Percentiles rank a stretch among this genome's conserved stretches.
These are phyloP conservation scores for Dorcoceras hygrometricum DNA, from an alignment of 257 asterid species.

Conservation along the genomic window DNA sequence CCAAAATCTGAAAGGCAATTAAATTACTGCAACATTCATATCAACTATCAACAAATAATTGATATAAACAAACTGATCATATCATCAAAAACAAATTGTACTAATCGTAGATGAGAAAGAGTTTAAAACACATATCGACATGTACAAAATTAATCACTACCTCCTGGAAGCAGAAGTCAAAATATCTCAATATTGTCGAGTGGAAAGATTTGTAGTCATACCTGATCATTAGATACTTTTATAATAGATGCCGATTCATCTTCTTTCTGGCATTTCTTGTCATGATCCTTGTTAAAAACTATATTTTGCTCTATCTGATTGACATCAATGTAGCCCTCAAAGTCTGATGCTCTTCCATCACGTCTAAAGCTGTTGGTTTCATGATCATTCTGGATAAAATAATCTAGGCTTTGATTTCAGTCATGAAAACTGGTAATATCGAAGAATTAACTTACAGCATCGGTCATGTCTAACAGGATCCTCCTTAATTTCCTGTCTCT, in stretches of 20 bases:
- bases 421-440: neutral
- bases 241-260: neutral
- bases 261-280: neutral
- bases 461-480: conserved; percentile 23
- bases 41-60: neutral
- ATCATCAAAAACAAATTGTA: neutral
- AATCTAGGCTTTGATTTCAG: neutral
- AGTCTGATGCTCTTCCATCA: conserved; percentile 21
- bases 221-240: neutral
- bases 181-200: too few relatives aligned
- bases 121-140: too few relatives aligned
- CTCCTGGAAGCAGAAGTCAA: too few relatives aligned
- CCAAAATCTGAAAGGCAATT: conserved; percentile 28
- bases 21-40: neutral
- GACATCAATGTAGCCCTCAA: neutral
- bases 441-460: conserved; percentile 32
- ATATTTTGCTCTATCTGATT: neutral
- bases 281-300: neutral
- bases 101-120: neutral
- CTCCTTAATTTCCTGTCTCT: conserved; percentile 33
- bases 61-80: too few relatives aligned
- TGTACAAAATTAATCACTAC: too few relatives aligned
- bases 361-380: conserved; percentile 14
- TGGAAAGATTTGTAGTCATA: neutral
- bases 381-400: conserved; percentile 25